Conservation (phyloP, 2,329 filamentous ascomycete species). For the Tolypocladium tundrense region DNA sequence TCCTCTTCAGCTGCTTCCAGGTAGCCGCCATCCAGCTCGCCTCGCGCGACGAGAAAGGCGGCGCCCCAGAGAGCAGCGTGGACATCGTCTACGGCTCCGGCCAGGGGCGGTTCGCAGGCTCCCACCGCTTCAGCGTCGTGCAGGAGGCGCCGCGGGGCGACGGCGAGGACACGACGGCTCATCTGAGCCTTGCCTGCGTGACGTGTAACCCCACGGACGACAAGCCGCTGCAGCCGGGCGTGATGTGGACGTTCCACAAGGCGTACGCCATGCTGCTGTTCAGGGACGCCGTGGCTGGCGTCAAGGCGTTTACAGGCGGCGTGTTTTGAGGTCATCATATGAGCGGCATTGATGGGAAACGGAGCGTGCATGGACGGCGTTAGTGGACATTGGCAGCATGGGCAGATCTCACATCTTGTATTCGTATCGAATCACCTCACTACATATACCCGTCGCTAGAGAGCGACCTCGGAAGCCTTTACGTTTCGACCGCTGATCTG, state of each 20-base stretch:
- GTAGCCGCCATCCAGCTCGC: constrained; percentile 8
- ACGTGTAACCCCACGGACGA: constrained; percentile 15
- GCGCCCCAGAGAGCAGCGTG: constrained; percentile 11
- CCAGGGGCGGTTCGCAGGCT: constrained; percentile 13
- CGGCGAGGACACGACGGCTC: not conserved
- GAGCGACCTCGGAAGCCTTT: not conserved
- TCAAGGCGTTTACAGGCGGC: not conserved
- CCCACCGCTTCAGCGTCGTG: constrained; percentile 17
- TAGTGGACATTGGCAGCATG: not conserved
- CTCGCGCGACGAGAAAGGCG: not conserved
- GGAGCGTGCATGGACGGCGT: not conserved
- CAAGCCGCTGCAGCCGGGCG: constrained; percentile 4
- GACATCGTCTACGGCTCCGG: constrained; percentile 20
- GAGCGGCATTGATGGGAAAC: not conserved
- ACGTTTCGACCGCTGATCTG: constrained; percentile 8
- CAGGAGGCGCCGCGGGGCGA: constrained; percentile 1
- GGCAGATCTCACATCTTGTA: not conserved
- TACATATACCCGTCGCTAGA: not conserved
- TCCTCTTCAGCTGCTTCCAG: constrained; percentile 17
- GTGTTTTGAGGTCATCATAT: not conserved
- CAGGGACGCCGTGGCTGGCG: constrained; percentile 10
- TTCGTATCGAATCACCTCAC: not conserved
- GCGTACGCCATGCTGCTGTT: constrained; percentile 15
- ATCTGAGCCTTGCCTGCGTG: constrained; percentile 12
- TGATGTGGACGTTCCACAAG: constrained; percentile 13